Conservation (phyloP, 179 eudicot species). For the Monotropa hypopitys region DNA sequence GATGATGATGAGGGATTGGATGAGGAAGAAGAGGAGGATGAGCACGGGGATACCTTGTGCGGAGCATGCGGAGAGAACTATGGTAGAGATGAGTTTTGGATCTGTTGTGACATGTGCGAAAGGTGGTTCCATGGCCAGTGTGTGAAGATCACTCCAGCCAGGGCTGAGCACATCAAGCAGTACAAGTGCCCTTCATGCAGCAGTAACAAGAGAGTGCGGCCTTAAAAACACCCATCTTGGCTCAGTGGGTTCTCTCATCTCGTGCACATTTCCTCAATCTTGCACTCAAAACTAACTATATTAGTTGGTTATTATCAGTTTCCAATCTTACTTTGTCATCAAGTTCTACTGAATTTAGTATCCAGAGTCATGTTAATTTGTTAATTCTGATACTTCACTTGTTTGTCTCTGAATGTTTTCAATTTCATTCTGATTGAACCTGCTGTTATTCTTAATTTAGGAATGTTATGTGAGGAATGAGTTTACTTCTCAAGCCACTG, state of each 20-base stretch:
- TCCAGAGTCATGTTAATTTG: slow-evolving; percentile 8
- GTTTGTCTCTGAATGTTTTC: neutral
- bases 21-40: slow-evolving; percentile 67
- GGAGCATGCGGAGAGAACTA: slow-evolving; percentile 80
- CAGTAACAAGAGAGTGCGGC: slow-evolving; percentile 29
- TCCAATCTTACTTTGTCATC: neutral
- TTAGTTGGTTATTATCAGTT: slow-evolving; percentile 8
- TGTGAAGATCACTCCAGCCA: slow-evolving; percentile 85
- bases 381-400: neutral
- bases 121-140: slow-evolving; percentile 89
- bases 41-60: slow-evolving; percentile 69
- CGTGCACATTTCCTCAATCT: neutral
- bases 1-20: slow-evolving; percentile 37
- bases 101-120: slow-evolving; percentile 72
- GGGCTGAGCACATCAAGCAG: slow-evolving; percentile 80
- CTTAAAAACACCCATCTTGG: neutral
- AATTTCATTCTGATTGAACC: slow-evolving; percentile 6
- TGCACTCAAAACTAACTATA: neutral
- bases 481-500: neutral
- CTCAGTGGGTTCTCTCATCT: neutral
- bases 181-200: slow-evolving; percentile 74
- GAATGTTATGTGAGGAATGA: neutral
- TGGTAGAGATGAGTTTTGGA: slow-evolving; percentile 75
- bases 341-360: neutral
- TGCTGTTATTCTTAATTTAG: neutral